Base-by-base conservation (phyloP, 1,284 basidiomycete species). In the Microbotryum silenes-acaulis region DNA sequence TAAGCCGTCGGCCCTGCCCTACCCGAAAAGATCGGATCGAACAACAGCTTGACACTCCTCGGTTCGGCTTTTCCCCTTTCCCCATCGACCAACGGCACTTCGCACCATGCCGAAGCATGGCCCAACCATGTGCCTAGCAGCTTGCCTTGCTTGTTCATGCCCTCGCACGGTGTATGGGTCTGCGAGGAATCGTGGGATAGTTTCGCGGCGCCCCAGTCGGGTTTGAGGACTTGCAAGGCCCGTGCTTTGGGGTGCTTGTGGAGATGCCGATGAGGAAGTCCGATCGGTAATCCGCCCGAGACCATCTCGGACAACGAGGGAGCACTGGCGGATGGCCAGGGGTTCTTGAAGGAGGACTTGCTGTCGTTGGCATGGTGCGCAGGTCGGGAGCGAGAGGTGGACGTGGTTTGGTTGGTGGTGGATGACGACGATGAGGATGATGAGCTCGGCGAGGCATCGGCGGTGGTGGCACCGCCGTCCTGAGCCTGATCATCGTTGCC, bases 21-120 rank as follows among this genome's bases (percentile, higher is more conserved):
- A n/a, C 60, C 55, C 25, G 66, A 68, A 53, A 73, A 73, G 49
- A 73, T 71, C 4, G 72, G 72, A 56, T 73, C 72, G 52, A 72
- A 72, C 21, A 73, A 52, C 16, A 71, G 56, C 49, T 66, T 69
- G 54, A 66, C 56, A 16, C 56, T 62, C 21, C 48, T 31, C 16
- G 56, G 25, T 21, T 51, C 42, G 7, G 23, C 54, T 3, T 49
- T 33, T 23, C 52, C 27, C 14, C 23, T 31, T 25, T 45, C 45
- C 14, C 45, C 58, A 25, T 25, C n/a, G 9, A 45, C 61, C 12
- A 66, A 50, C 20, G 64, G 69, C 16, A 68, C 42, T 59, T 68
- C 61, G 27, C 63, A 60, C 29, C 53, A 65, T 46, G 60, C 63
- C 0, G 51, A 51, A 8, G 71, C 71, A 54, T 72, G 71, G 1